These are phyloP conservation scores for Phytophthora palmivora DNA, from an alignment of 352 stramenopile genomes.

Conservation along the genomic window DNA sequence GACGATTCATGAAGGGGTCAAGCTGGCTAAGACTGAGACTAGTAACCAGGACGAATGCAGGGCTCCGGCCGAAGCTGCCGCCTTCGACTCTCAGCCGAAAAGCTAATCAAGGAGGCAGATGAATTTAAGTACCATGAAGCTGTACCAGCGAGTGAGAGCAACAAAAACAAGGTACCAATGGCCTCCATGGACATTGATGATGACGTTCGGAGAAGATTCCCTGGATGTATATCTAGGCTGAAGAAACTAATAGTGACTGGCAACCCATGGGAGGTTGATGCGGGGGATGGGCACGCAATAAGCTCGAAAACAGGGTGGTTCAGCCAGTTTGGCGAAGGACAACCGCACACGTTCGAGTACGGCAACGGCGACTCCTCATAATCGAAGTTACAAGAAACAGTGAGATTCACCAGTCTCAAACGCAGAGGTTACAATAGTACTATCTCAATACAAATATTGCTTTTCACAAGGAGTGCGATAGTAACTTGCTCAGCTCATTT, in stretches of 20 bases:
- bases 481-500: slow-evolving; percentile 27
- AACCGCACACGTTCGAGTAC: slow-evolving; percentile 14
- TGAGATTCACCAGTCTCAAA: slow-evolving; percentile 15
- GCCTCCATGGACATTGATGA: neutral
- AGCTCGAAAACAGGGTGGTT: slow-evolving; percentile 19
- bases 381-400: slow-evolving; percentile 8
- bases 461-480: slow-evolving; percentile 20
- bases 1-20: neutral
- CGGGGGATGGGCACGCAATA: slow-evolving; percentile 21
- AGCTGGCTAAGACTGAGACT: neutral
- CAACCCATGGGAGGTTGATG: slow-evolving; percentile 21
- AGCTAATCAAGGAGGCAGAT: neutral
- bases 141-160: neutral
- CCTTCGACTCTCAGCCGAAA: neutral
- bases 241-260: slow-evolving; percentile 11
- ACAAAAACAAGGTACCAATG: neutral
- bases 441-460: slow-evolving; percentile 23
- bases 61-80: neutral
- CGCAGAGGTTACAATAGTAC: slow-evolving; percentile 8
- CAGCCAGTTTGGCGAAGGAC: slow-evolving; percentile 2
- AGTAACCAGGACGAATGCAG: neutral
- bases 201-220: neutral
- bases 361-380: slow-evolving; percentile 6
- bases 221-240: slow-evolving; percentile 1
- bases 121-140: neutral